phyloP scores from a whole-genome alignment of 352 stramenopile species.

The Phytopythium delawarense region DNA sequence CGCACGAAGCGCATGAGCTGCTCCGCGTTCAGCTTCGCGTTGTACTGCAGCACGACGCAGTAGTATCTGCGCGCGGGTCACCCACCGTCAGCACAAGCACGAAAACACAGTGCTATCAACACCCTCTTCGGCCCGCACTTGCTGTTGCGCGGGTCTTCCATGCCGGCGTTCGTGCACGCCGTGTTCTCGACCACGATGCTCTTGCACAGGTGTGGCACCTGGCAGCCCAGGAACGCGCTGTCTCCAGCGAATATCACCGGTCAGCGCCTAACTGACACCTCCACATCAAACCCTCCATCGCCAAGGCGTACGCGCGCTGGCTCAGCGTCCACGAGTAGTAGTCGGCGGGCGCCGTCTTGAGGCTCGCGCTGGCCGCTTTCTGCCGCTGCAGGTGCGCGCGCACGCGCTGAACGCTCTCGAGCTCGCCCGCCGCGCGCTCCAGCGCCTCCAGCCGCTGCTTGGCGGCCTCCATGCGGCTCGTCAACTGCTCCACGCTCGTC shows the following conservation, averaged over 20 bases:
- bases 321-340: constrained; percentile 77
- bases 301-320: constrained; percentile 44
- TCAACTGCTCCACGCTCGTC: constrained; percentile 31
- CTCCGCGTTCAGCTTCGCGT: constrained; percentile 75
- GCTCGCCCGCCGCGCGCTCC: constrained; percentile 42
- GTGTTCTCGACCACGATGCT: constrained; percentile 90
- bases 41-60: constrained; percentile 86
- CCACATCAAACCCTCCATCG: background rate
- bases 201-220: constrained; percentile 78
- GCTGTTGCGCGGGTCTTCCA: constrained; percentile 60
- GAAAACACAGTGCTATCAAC: background rate
- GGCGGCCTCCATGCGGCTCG: constrained; percentile 22
- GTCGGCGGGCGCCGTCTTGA: constrained; percentile 60
- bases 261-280: background rate
- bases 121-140: constrained; percentile 18
- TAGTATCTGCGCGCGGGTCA: constrained; percentile 43
- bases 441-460: constrained; percentile 33
- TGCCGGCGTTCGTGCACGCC: constrained; percentile 49
- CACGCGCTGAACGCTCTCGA: constrained; percentile 48
- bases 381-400: constrained; percentile 33
- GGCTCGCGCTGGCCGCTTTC: constrained; percentile 50
- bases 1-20: constrained; percentile 82
- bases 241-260: background rate
- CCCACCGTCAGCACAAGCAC: background rate
- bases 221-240: constrained; percentile 63